These are phyloP conservation scores for Rhododendron ovatum DNA, from an alignment of 148 eudicot genomes.

Conservation along the genomic window DNA sequence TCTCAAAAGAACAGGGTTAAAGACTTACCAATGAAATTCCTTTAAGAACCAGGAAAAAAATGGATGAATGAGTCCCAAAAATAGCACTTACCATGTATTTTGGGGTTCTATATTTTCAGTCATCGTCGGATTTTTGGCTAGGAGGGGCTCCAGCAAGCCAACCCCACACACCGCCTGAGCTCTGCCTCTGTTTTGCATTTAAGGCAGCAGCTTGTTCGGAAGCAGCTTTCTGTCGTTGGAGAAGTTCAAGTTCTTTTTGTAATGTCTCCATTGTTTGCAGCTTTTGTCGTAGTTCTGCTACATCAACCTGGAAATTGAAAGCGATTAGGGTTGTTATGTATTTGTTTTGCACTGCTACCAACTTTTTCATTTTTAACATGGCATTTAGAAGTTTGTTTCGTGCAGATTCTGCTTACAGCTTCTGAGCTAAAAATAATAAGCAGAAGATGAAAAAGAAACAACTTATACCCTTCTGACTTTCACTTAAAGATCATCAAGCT, in stretches of 20 bases:
- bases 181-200: slow-evolving; percentile 64
- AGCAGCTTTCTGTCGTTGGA: slow-evolving; percentile 91
- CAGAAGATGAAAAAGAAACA: neutral
- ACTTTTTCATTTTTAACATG: neutral
- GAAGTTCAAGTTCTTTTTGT: slow-evolving; percentile 84
- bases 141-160: slow-evolving; percentile 89
- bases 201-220: slow-evolving; percentile 88
- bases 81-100: slow-evolving; percentile 2
- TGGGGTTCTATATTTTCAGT: slow-evolving; percentile 19
- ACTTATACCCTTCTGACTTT: neutral
- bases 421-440: neutral
- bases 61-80: slow-evolving; percentile 14
- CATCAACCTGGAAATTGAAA: slow-evolving; percentile 65
- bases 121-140: slow-evolving; percentile 38
- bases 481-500: neutral
- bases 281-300: slow-evolving; percentile 90
- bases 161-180: slow-evolving; percentile 92
- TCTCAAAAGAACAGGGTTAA: slow-evolving; percentile 20
- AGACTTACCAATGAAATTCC: slow-evolving; percentile 13
- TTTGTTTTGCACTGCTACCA: neutral
- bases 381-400: neutral
- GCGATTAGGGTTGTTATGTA: neutral
- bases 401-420: neutral
- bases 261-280: slow-evolving; percentile 89
- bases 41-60: slow-evolving; percentile 1